Percentiles rank a stretch among this genome's conserved stretches.
These are phyloP conservation scores for Ophiocordyceps camponoti-saundersi DNA, from an alignment of 2,329 filamentous ascomycete genomes.

Conservation along the genomic window DNA sequence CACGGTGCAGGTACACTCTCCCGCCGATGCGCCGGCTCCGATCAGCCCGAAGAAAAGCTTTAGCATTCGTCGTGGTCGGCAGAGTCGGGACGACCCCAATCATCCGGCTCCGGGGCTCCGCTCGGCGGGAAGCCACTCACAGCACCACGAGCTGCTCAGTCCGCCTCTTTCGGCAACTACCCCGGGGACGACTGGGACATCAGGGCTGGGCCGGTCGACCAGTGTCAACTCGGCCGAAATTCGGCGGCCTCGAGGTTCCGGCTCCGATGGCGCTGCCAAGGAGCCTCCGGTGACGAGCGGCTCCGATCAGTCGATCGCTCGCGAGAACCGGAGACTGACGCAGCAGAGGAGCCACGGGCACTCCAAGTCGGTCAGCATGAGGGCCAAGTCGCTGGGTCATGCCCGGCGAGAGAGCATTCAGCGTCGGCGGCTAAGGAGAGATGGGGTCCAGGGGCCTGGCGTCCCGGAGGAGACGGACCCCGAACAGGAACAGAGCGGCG, in stretches of 20 bases:
- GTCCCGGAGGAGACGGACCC: constrained; percentile 84
- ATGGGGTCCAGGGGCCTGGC: constrained; percentile 56
- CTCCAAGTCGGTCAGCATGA: constrained; percentile 44
- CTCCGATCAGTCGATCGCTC: constrained; percentile 54
- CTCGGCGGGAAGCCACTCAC: constrained; percentile 47
- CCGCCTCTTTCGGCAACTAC: constrained; percentile 49
- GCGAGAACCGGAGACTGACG: constrained; percentile 28
- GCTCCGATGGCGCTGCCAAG: constrained; percentile 27
- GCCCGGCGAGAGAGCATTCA: constrained; percentile 85
- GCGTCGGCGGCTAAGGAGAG: constrained; percentile 58
- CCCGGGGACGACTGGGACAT: constrained; percentile 38
- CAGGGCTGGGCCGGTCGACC: constrained; percentile 64
- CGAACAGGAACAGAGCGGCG: constrained; percentile 48
- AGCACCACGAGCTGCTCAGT: constrained; percentile 63
- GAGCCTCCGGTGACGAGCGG: constrained; percentile 62
- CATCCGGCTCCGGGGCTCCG: constrained; percentile 21
- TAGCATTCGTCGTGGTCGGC: constrained; percentile 50
- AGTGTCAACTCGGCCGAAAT: constrained; percentile 84
- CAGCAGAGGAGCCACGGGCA: constrained; percentile 34
- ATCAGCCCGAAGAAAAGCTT: constrained; percentile 68
- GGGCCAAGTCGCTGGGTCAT: constrained; percentile 79
- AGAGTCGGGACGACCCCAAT: constrained; percentile 33
- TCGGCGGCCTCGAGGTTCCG: constrained; percentile 37
- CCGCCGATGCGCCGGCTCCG: constrained; percentile 39
- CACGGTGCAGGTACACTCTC: constrained; percentile 61